These are phyloP conservation scores for Talaromyces marneffei DNA, from an alignment of 2,329 filamentous ascomycete genomes.

Conservation along the genomic window DNA sequence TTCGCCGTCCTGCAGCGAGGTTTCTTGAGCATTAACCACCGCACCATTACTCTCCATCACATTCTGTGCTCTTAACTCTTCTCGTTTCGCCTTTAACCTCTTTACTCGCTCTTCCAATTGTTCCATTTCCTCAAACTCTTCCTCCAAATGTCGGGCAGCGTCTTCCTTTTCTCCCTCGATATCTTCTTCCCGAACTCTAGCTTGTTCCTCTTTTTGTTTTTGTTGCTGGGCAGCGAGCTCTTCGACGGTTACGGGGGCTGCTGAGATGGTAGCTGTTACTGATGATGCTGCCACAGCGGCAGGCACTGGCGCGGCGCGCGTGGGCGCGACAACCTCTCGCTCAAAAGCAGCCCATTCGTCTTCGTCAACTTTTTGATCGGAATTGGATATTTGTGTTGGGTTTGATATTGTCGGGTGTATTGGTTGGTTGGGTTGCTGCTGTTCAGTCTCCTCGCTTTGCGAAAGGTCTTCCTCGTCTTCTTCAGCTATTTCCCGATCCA, in stretches of 20 bases:
- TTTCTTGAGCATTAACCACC: conserved; percentile 1
- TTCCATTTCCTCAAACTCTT: conserved; percentile 79
- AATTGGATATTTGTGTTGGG: conserved; percentile 11
- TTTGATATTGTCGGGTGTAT: conserved; percentile 3
- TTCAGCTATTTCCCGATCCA: conserved; percentile 19
- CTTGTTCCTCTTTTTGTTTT: conserved; percentile 41
- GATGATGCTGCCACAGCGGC: conserved; percentile 29
- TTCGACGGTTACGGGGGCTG: conserved; percentile 60
- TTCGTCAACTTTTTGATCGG: conserved; percentile 53
- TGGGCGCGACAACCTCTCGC: conserved; percentile 62
- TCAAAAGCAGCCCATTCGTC: conserved; percentile 84
- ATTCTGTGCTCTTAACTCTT: conserved; percentile 53
- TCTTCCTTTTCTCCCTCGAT: conserved; percentile 69
- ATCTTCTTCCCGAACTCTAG: conserved; percentile 45
- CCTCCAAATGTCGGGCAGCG: conserved; percentile 64
- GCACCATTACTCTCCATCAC: conserved; percentile 18
- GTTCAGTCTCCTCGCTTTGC: conserved; percentile 23
- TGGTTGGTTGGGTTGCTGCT: conserved; percentile 20
- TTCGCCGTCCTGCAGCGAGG: conserved; percentile 20
- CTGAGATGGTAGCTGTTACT: conserved; percentile 60
- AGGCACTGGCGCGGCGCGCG: conserved; percentile 28
- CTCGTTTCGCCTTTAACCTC: conserved; percentile 63
- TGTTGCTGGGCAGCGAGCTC: conserved; percentile 54
- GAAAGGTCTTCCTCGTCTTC: conserved; percentile 24
- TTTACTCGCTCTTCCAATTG: conserved; percentile 66